Percentiles rank a stretch among this genome's conserved stretches.
Conservation (phyloP, 2,329 filamentous ascomycete genomes). For the Aquanectria penicillioides region DNA sequence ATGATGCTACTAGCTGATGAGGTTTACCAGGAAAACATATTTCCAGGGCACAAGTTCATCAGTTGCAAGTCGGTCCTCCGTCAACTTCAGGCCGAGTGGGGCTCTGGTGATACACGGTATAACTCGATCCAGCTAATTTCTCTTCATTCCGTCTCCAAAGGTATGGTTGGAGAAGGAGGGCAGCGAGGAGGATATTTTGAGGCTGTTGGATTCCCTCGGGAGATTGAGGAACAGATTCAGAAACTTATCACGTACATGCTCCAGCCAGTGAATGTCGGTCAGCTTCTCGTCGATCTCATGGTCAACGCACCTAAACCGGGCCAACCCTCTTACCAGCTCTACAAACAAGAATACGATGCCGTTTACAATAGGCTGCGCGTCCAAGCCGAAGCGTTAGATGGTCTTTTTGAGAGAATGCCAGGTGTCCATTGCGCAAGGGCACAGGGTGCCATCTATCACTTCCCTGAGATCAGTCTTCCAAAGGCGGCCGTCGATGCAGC, state of each 20-base stretch:
- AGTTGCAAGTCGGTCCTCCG: slow-evolving; percentile 93
- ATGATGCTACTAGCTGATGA: slow-evolving; percentile 95
- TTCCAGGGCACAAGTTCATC: slow-evolving; percentile 90
- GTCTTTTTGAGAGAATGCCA: slow-evolving; percentile 94
- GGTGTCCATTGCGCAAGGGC: slow-evolving; percentile 90
- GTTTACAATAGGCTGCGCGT: slow-evolving; percentile 83
- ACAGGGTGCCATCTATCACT: slow-evolving; percentile 98
- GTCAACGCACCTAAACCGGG: slow-evolving; percentile 90
- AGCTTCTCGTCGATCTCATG: slow-evolving; percentile 97
- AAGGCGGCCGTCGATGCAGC: slow-evolving; percentile 81
- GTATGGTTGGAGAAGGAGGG: slow-evolving; percentile 98
- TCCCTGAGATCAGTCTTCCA: slow-evolving; percentile 89
- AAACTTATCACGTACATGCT: slow-evolving; percentile 98
- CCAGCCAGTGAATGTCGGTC: slow-evolving; percentile 92
- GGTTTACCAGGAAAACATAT: slow-evolving; percentile 99
- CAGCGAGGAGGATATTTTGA: slow-evolving; percentile 99
- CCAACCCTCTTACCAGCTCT: slow-evolving; percentile 84
- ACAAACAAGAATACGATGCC: slow-evolving; percentile 83
- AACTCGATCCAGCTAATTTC: slow-evolving; percentile 89
- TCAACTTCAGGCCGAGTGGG: slow-evolving; percentile 77
- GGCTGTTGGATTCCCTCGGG: slow-evolving; percentile 85
- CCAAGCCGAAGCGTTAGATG: slow-evolving; percentile 85
- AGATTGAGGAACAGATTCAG: slow-evolving; percentile 94
- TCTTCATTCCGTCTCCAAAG: slow-evolving; percentile 94
- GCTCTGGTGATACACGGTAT: slow-evolving; percentile 82